phyloP scores from a whole-genome alignment of 257 asterid genomes.

The Galeopsis tetrahit region DNA sequence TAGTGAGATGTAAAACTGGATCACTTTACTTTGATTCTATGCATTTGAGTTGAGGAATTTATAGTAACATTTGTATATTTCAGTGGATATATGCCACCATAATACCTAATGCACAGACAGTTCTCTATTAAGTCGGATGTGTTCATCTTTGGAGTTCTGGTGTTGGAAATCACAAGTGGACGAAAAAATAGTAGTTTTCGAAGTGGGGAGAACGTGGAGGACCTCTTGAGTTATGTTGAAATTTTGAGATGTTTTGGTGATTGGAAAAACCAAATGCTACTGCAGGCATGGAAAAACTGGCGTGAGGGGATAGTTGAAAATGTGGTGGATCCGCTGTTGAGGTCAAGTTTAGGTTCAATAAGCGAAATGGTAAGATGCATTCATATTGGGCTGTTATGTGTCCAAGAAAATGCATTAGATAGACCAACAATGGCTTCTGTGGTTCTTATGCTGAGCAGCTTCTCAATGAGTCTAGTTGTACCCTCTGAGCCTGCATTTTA shows the following conservation, averaged over 20 bases:
- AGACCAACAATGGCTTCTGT: constrained; percentile 44
- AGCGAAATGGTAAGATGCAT: constrained; percentile 30
- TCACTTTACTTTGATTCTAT: not conserved
- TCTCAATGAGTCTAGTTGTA: not conserved
- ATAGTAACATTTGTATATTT: not conserved
- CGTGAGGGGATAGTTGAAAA: not conserved
- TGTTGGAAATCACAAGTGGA: constrained; percentile 51
- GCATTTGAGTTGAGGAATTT: no score
- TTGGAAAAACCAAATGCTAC: not conserved
- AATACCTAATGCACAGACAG: constrained; percentile 42
- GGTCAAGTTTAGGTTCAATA: not conserved
- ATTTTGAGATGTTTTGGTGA: not conserved
- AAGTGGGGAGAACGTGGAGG: constrained; percentile 29
- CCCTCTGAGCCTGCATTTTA: constrained; percentile 29
- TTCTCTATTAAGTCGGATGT: constrained; percentile 54
- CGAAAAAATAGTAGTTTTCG: constrained; percentile 21
- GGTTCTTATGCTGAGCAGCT: constrained; percentile 31
- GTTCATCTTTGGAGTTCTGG: constrained; percentile 51
- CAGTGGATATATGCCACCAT: constrained; percentile 61
- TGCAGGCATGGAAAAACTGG: constrained; percentile 29
- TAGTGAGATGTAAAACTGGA: no score
- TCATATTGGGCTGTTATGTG: constrained; percentile 38
- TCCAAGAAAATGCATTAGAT: constrained; percentile 22
- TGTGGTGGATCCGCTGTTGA: not conserved
- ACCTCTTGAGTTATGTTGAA: constrained; percentile 39